Percentiles rank a stretch among this genome's conserved stretches.
phyloP scores from a whole-genome alignment of 2,329 filamentous ascomycete genomes.

The Aspergillus sp. region DNA sequence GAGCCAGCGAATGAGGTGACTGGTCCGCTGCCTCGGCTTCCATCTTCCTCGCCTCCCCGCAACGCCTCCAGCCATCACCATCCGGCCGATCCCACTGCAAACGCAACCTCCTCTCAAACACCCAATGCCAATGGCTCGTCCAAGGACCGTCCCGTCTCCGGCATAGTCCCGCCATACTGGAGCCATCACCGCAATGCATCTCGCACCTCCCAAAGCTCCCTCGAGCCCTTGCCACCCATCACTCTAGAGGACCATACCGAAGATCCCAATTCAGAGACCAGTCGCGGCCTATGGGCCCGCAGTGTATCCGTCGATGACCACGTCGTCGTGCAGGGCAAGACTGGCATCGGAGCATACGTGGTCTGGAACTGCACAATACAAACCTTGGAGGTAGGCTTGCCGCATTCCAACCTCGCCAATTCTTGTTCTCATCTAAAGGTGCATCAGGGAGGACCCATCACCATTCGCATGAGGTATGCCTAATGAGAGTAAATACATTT shows the following conservation, averaged over 20 bases:
- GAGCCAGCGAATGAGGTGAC: slow-evolving; percentile 40
- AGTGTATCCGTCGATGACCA: slow-evolving; percentile 62
- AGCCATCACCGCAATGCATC: slow-evolving; percentile 41
- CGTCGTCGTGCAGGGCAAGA: slow-evolving; percentile 58
- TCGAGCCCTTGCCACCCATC: slow-evolving; percentile 49
- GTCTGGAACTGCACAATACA: slow-evolving; percentile 90
- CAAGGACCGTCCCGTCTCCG: slow-evolving; percentile 27
- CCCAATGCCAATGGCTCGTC: slow-evolving; percentile 4
- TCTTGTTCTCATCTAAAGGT: slow-evolving; percentile 15
- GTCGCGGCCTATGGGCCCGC: slow-evolving; percentile 60
- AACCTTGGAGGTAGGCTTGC: slow-evolving; percentile 67
- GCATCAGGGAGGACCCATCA: slow-evolving; percentile 54
- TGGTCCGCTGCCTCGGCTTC: slow-evolving; percentile 26
- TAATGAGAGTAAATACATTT: background rate
- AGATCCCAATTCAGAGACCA: slow-evolving; percentile 54
- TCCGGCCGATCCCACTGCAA: slow-evolving; percentile 8
- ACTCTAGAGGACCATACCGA: slow-evolving; percentile 63
- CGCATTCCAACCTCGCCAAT: background rate
- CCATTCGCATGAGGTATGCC: slow-evolving; percentile 56
- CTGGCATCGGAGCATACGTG: slow-evolving; percentile 79
- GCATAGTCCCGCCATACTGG: slow-evolving; percentile 46
- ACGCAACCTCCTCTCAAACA: background rate
- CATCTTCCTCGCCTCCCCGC: slow-evolving; percentile 18
- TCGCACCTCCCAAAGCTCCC: slow-evolving; percentile 38
- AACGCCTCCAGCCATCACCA: slow-evolving; percentile 9